A percentile compares a stretch with the other conserved stretches of the same genome.
Conservation (phyloP, 768 basidiomycete species). For the Pholiota molesta region DNA sequence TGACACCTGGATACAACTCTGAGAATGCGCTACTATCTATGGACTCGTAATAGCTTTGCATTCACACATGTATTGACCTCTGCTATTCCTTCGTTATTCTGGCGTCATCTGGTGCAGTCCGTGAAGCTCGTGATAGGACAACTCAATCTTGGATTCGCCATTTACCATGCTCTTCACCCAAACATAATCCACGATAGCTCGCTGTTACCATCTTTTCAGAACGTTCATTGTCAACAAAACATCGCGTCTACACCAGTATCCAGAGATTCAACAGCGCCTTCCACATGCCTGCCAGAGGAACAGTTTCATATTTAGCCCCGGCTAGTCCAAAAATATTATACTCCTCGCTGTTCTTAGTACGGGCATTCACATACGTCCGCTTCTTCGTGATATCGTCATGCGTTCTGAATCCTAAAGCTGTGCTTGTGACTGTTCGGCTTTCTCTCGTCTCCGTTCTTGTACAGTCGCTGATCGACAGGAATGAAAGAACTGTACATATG, state of each 20-base stretch:
- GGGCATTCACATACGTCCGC: constrained; percentile 11
- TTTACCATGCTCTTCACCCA: background rate
- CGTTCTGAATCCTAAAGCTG: constrained; percentile 7
- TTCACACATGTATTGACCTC: background rate
- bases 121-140: background rate
- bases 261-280: background rate
- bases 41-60: too few relatives aligned
- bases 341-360: constrained; percentile 6
- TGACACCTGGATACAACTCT: background rate
- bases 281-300: background rate
- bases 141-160: constrained; percentile 1
- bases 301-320: background rate
- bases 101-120: background rate
- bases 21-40: background rate
- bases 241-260: background rate
- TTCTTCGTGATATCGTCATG: constrained; percentile 12
- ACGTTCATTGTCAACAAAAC: background rate
- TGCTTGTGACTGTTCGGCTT: constrained; percentile 7
- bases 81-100: constrained; percentile 2
- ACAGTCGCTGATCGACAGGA: background rate
- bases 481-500: background rate
- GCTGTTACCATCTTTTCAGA: background rate
- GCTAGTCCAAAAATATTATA: constrained; percentile 8
- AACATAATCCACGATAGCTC: background rate
- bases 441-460: background rate